A percentile compares a stretch with the other conserved stretches of the same genome.
phyloP scores from a whole-genome alignment of 1,139 yeast genomes.

The Blastobotrys elegans region DNA sequence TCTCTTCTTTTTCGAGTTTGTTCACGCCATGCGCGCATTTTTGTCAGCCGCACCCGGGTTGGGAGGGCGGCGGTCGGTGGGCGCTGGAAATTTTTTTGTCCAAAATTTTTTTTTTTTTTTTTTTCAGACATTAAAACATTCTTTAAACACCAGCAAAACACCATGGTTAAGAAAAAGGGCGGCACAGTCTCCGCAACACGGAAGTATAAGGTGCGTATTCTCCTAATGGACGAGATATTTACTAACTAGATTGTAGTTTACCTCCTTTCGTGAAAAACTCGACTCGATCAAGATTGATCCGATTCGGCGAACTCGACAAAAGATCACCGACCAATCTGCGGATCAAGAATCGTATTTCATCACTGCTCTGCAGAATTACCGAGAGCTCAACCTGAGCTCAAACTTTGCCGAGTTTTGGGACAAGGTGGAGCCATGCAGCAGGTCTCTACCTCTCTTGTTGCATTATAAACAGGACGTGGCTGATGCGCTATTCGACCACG shows the following conservation, averaged over 20 bases:
- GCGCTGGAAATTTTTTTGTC: not conserved
- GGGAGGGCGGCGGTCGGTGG: not conserved
- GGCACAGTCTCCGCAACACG: conserved; percentile 23
- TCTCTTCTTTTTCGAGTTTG: no score
- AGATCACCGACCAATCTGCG: conserved; percentile 54
- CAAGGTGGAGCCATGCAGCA: conserved; percentile 50
- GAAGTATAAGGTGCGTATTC: conserved; percentile 21
- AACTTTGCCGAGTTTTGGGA: conserved; percentile 61
- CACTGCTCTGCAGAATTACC: conserved; percentile 81
- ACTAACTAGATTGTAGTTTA: conserved; percentile 35
- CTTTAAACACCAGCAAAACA: not conserved
- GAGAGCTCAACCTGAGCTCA: conserved; percentile 75
- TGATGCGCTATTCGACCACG: conserved; percentile 46
- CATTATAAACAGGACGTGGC: conserved; percentile 66
- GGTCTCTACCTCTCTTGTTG: conserved; percentile 75
- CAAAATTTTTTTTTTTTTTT: not conserved
- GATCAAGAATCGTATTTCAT: conserved; percentile 70
- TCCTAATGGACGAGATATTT: not conserved
- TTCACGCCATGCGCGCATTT: not conserved
- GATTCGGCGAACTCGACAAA: conserved; percentile 52
- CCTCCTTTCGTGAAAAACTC: conserved; percentile 76
- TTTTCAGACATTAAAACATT: not conserved
- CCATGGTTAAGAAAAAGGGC: conserved; percentile 22
- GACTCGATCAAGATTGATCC: conserved; percentile 88
- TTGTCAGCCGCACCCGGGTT: not conserved